Conservation (phyloP, 2,329 filamentous ascomycete genomes). For the Venturia pyrina region DNA sequence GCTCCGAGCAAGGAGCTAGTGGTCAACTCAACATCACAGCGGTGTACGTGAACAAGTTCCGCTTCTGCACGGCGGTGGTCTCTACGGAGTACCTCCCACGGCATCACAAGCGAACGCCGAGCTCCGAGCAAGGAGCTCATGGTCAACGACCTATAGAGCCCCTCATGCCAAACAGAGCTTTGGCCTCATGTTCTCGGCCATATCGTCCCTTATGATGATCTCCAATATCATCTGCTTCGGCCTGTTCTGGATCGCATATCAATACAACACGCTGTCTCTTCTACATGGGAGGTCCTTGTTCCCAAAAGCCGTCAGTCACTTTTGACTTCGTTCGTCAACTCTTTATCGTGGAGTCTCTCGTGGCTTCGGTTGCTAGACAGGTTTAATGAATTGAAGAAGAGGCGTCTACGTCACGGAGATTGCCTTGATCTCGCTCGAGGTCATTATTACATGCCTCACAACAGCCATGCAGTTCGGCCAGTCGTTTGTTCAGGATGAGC, state of each 20-base stretch:
- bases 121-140: not conserved
- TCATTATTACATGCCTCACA: too few species aligned
- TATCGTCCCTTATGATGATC: constrained; percentile 72
- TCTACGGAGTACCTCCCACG: constrained; percentile 47
- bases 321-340: constrained; percentile 65
- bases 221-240: constrained; percentile 91
- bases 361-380: too few species aligned
- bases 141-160: too few species aligned
- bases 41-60: constrained; percentile 84
- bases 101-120: constrained; percentile 49
- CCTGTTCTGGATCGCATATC: constrained; percentile 84
- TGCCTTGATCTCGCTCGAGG: constrained; percentile 71
- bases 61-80: constrained; percentile 82
- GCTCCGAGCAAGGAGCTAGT: not conserved
- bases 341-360: constrained; percentile 86
- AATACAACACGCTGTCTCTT: too few species aligned
- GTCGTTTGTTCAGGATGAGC: too few species aligned
- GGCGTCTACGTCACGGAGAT: too few species aligned
- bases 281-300: too few species aligned
- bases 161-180: constrained; percentile 27
- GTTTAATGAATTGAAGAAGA: too few species aligned
- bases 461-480: too few species aligned
- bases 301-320: too few species aligned
- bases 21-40: constrained; percentile 72
- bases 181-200: constrained; percentile 45